Evolutionary conservation across 192 early-diverging fungal species (phyloP).

Genomic region (Chytriomyces sp.): DNA sequence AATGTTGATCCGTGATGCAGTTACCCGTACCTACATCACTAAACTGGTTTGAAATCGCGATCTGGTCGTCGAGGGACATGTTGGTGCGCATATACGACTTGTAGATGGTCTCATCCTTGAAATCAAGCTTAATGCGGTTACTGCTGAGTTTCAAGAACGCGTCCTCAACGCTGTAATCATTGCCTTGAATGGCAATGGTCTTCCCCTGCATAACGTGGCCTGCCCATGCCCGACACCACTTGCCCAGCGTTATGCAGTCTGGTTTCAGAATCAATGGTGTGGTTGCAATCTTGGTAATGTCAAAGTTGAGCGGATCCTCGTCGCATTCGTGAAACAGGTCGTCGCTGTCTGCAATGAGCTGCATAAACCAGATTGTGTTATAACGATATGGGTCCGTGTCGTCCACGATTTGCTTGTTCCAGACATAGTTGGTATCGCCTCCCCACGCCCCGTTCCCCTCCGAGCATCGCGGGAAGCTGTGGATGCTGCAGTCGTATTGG

Average conservation of each 20-base stretch:
- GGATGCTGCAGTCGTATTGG: no score
- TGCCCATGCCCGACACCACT: slow-evolving; percentile 19
- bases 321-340: no score
- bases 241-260: slow-evolving; percentile 7
- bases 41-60: not conserved
- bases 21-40: no score
- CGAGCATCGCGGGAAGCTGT: no score
- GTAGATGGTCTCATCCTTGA: not conserved
- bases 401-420: no score
- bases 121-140: no score
- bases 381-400: no score
- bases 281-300: not conserved
- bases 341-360: slow-evolving; percentile 17
- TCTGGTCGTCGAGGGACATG: not conserved
- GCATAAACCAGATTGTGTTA: no score
- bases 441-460: no score
- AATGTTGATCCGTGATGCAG: no score
- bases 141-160: slow-evolving; percentile 10
- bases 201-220: not conserved
- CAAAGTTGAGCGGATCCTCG: slow-evolving; percentile 1
- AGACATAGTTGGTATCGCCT: no score
- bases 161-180: not conserved
- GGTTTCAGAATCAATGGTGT: slow-evolving; percentile 14
- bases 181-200: not conserved
- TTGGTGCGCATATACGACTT: not conserved